Evolutionary conservation across 768 basidiomycete species (phyloP), one percentile per base, ranked within the genome.

Genomic region (Chalciporus piperatus): DNA sequence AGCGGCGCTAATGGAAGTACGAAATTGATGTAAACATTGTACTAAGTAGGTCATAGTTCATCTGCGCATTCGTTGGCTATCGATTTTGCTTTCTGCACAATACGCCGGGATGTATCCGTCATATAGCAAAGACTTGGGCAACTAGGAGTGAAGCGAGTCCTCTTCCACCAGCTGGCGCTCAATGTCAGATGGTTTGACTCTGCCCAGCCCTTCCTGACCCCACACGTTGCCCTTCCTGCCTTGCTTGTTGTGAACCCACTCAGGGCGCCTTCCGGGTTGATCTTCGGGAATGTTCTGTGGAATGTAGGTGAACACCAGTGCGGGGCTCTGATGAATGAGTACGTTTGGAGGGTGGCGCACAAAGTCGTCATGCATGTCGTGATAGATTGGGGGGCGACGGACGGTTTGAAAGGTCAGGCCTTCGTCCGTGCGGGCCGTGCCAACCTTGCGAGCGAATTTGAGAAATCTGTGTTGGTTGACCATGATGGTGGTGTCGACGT

Each of bases 311-410:
- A n/a, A n/a, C n/a, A n/a, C n/a, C n/a, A n/a, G n/a, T n/a, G n/a
- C n/a, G n/a, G n/a, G n/a, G n/a, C n/a, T n/a, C n/a, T n/a, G n/a
- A n/a, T n/a, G n/a, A n/a, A n/a, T n/a, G n/a, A n/a, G n/a, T n/a
- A n/a, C n/a, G n/a, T n/a, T n/a, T n/a, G n/a, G n/a, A n/a, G n/a
- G n/a, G n/a, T n/a, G n/a, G 30, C 50, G 55, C 22, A 68, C 44
- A 50, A 62, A 71, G 44, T 72, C 64, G n/a, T 72, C 67, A 50
- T 71, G 60, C 33, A 73, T 70, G 49, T 73, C 63, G 22, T 62
- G 66, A 38, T 66, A 57, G 3, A 62, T 63, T 11, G 41, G 33
- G 0, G 70, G 66, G 1, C 54, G 57, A 30, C 47, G 58, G 35
- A 69, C 64, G 11, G 55, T 63, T 51, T 69, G 64, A 48, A 51